Conservation (phyloP, 1,139 yeast species). For the Debaryomyces sp. region DNA sequence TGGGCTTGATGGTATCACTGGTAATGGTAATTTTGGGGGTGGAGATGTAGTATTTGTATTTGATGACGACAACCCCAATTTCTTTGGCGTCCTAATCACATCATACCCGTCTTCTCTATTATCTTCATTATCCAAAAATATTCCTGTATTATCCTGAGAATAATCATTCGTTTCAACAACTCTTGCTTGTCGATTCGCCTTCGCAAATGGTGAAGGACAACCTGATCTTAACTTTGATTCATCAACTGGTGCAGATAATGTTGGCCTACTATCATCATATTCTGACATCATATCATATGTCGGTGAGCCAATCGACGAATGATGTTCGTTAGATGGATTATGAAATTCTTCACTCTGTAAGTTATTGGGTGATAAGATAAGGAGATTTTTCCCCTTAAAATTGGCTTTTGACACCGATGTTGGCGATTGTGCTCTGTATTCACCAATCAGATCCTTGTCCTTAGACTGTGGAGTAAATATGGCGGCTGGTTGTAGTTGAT, state of each 20-base stretch:
- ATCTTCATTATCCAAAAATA: background rate
- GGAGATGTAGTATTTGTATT: slow-evolving; percentile 28
- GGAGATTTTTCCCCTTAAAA: slow-evolving; percentile 34
- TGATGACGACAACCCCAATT: background rate
- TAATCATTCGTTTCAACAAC: slow-evolving; percentile 46
- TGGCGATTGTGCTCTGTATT: slow-evolving; percentile 7
- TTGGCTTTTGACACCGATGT: slow-evolving; percentile 8
- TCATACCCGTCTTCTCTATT: background rate
- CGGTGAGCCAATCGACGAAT: slow-evolving; percentile 2
- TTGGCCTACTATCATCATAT: background rate
- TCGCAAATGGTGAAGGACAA: slow-evolving; percentile 47
- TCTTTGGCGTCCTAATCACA: slow-evolving; percentile 9
- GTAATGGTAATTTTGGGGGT: slow-evolving; percentile 38
- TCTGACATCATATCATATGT: slow-evolving; percentile 2
- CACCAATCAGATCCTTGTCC: background rate
- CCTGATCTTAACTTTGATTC: slow-evolving; percentile 26
- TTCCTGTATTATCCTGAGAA: slow-evolving; percentile 14
- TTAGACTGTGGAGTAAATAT: slow-evolving; percentile 19
- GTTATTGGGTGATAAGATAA: slow-evolving; percentile 46
- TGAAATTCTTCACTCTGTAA: slow-evolving; percentile 41
- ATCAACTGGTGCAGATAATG: slow-evolving; percentile 13
- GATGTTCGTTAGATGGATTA: slow-evolving; percentile 11
- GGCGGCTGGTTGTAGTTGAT: slow-evolving; percentile 26
- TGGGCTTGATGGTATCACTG: slow-evolving; percentile 28
- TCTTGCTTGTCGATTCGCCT: slow-evolving; percentile 49